Evolutionary conservation across 441 rosid genomes (phyloP).

Genomic region (Eruca vesicaria): DNA sequence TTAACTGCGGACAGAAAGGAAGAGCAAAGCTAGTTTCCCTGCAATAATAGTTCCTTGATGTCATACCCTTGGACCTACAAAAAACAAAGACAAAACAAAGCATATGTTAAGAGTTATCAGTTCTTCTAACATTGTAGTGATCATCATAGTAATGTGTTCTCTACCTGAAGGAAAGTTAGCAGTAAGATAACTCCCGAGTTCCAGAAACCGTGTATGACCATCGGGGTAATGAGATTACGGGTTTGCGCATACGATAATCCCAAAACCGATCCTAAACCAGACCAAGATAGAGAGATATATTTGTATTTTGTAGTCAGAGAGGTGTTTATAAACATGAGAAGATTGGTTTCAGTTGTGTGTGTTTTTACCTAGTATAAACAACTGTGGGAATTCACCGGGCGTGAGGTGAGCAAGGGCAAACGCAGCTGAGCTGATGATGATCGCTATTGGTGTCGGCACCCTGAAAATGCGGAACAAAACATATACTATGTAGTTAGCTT

Average conservation of each 20-base stretch:
- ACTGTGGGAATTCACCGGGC: slow-evolving; percentile 87
- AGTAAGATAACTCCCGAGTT: slow-evolving; percentile 82
- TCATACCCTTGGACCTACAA: slow-evolving; percentile 34
- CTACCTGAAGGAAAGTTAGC: slow-evolving; percentile 88
- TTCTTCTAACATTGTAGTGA: background rate
- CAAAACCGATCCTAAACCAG: slow-evolving; percentile 54
- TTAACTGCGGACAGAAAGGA: slow-evolving; percentile 1
- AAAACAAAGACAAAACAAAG: background rate
- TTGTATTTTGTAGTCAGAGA: background rate
- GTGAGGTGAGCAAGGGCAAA: slow-evolving; percentile 91
- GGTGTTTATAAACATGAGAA: slow-evolving; percentile 9
- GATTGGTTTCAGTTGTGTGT: background rate
- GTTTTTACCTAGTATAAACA: slow-evolving; percentile 66
- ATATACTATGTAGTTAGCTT: background rate
- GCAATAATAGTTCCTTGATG: slow-evolving; percentile 33
- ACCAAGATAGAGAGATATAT: background rate
- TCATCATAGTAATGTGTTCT: background rate
- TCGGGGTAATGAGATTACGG: slow-evolving; percentile 78
- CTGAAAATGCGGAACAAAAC: slow-evolving; percentile 31
- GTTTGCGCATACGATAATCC: slow-evolving; percentile 90
- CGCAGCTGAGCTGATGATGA: slow-evolving; percentile 78
- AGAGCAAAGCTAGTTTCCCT: slow-evolving; percentile 26
- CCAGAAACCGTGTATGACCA: slow-evolving; percentile 83
- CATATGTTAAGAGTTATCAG: background rate
- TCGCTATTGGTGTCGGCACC: slow-evolving; percentile 87